These are phyloP conservation scores for Cystofilobasidium capitatum DNA, from an alignment of 768 basidiomycete genomes.

Conservation along the genomic window DNA sequence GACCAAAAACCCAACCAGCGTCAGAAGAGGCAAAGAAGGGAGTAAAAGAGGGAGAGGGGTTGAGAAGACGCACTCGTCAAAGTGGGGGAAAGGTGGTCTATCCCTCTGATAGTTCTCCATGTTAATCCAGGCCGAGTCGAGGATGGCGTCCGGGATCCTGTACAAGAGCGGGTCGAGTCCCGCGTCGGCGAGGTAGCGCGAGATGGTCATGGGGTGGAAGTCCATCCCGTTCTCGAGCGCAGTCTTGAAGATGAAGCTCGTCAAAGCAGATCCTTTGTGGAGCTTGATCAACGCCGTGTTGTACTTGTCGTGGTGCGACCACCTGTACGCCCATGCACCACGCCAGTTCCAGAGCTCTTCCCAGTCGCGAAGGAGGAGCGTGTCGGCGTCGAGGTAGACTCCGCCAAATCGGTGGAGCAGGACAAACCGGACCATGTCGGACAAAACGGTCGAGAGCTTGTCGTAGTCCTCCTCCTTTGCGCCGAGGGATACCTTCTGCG, in stretches of 20 bases:
- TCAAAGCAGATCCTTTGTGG: slow-evolving; percentile 84
- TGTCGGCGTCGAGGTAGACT: slow-evolving; percentile 94
- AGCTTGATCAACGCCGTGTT: slow-evolving; percentile 93
- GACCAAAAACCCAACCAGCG: neutral
- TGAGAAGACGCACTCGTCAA: slow-evolving; percentile 57
- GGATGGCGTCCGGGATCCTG: slow-evolving; percentile 85
- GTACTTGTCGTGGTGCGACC: slow-evolving; percentile 84
- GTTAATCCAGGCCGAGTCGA: slow-evolving; percentile 94
- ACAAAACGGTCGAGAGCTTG: slow-evolving; percentile 80
- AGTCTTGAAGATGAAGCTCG: slow-evolving; percentile 85
- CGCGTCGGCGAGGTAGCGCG: slow-evolving; percentile 81
- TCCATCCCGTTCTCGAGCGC: slow-evolving; percentile 83
- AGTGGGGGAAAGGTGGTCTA: slow-evolving; percentile 87
- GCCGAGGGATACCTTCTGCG: slow-evolving; percentile 41
- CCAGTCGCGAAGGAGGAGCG: slow-evolving; percentile 92
- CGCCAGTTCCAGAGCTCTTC: slow-evolving; percentile 96
- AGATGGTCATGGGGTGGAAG: slow-evolving; percentile 95
- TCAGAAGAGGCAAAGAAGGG: neutral
- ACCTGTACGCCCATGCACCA: slow-evolving; percentile 92
- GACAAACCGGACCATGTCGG: slow-evolving; percentile 94
- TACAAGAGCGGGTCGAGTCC: slow-evolving; percentile 71
- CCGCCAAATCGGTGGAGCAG: slow-evolving; percentile 95
- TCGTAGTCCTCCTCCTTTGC: slow-evolving; percentile 81
- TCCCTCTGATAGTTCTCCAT: slow-evolving; percentile 85
- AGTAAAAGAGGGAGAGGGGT: slow-evolving; percentile 1